Evolutionary conservation across 345 rosid genomes (phyloP).

Genomic region (Sonneratia caseolaris): DNA sequence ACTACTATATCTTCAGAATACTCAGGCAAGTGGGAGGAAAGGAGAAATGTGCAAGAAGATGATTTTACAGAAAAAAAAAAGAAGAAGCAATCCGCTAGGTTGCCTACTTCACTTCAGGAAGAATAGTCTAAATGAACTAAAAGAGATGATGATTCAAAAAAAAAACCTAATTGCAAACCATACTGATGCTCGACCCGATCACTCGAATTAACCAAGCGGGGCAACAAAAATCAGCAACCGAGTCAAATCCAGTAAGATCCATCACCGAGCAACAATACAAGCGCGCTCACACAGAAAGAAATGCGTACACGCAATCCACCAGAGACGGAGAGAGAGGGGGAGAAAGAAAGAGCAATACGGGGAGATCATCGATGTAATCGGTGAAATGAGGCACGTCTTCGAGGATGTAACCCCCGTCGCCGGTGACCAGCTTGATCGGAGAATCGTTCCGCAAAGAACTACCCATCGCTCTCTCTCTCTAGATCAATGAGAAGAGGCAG

Average conservation of each 20-base stretch:
- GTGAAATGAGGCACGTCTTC: conserved; percentile 72
- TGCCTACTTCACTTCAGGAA: conserved; percentile 2
- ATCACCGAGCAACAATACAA: neutral
- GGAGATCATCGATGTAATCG: conserved; percentile 62
- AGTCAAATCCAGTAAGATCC: neutral
- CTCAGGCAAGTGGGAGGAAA: neutral
- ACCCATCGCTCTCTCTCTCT: neutral
- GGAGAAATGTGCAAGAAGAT: too few relatives aligned
- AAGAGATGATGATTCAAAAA: neutral
- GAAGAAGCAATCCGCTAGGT: neutral
- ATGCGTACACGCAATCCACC: neutral
- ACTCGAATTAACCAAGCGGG: neutral
- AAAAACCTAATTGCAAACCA: neutral
- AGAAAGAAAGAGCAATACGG: conserved; percentile 23
- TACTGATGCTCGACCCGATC: neutral
- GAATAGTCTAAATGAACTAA: neutral
- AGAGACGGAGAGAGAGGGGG: neutral
- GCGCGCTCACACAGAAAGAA: neutral
- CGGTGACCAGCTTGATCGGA: conserved; percentile 23
- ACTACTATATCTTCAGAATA: neutral
- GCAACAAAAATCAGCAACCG: neutral
- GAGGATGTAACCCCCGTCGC: conserved; percentile 54
- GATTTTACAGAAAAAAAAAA: too few relatives aligned
- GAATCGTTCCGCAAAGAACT: neutral
- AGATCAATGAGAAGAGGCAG: neutral